Percentiles rank a stretch among this genome's conserved stretches.
Conservation (phyloP, 352 stramenopile genomes). For the Phytophthora europaea region DNA sequence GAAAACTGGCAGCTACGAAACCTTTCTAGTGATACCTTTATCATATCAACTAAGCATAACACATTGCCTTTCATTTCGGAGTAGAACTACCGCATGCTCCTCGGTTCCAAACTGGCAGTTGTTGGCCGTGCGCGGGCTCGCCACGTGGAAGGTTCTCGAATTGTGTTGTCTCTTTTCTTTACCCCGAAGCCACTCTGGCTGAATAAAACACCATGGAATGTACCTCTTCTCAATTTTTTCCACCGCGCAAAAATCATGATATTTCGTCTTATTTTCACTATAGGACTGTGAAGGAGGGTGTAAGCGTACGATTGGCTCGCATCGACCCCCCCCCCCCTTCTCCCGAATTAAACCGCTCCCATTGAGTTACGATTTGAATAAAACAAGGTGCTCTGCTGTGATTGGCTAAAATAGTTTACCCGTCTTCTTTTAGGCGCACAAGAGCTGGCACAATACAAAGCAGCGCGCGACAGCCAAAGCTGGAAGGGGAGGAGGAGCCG, state of each 20-base stretch:
- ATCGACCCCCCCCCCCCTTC: neutral
- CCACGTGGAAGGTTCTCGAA: slow-evolving; percentile 29
- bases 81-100: no score
- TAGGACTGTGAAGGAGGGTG: neutral
- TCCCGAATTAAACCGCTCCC: slow-evolving; percentile 9
- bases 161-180: slow-evolving; percentile 7
- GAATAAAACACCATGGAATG: slow-evolving; percentile 14
- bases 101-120: no score
- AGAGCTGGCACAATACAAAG: slow-evolving; percentile 30
- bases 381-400: slow-evolving; percentile 10
- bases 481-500: slow-evolving; percentile 16
- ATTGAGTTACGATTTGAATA: slow-evolving; percentile 28
- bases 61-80: no score
- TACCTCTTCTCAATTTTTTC: slow-evolving; percentile 7
- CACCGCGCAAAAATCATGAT: slow-evolving; percentile 5
- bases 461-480: slow-evolving; percentile 23
- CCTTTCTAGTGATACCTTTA: no score
- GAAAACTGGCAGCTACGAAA: no score
- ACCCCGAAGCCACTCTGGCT: neutral
- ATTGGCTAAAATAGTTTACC: slow-evolving; percentile 35
- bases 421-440: slow-evolving; percentile 26
- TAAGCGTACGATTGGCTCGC: slow-evolving; percentile 21
- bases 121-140: neutral
- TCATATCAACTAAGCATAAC: no score
- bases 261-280: slow-evolving; percentile 25